Evolutionary conservation across 768 basidiomycete genomes (phyloP), one percentile per base, ranked within the genome.

Genomic region (Austroboletus festivus): DNA sequence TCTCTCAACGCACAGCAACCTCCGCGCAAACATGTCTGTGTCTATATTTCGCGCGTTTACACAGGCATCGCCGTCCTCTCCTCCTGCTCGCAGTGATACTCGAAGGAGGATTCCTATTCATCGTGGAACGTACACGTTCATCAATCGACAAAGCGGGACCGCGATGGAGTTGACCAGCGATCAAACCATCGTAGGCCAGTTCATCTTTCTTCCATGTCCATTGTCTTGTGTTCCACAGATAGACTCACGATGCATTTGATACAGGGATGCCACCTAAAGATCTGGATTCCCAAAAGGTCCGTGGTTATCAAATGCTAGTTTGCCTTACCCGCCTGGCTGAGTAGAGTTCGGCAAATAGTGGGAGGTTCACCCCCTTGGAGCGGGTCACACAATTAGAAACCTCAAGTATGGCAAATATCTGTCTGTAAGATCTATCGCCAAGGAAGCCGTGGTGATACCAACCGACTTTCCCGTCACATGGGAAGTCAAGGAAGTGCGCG

Each of bases 71-170:
- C 1, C 51, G 1, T 53, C 57, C 4, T 43, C 60, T 23, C 12
- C 51, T 13, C 34, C 30, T 6, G 0, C 53, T 35, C 62, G 62
- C 21, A 40, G 34, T 11, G 50, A 53, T 23, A 46, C 48, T 6
- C 50, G 53, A 33, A 62, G 61, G 53, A 60, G 46, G 42, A 51
- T 57, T 9, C 50, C 64, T 38, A 55, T 68, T 18, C 56, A 61
- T 41, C 65, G 65, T 45, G 64, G 64, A 42, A 65, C 64, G 1
- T 66, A 65, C 48, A 53, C 61, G 13, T 61, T 68, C 41, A 22
- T 52, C 50, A 66, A 66, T 40, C 59, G 64, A 44, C 65, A 68
- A 52, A 66, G 65, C 19, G 65, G 64, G 31, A 65, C 64, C 19
- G 59, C 65, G 20, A 61, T 65, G 59, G 64, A 63, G 38, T 51